Evolutionary conservation across 441 rosid species (phyloP).

Genomic region (Dalechampia spathulata): DNA sequence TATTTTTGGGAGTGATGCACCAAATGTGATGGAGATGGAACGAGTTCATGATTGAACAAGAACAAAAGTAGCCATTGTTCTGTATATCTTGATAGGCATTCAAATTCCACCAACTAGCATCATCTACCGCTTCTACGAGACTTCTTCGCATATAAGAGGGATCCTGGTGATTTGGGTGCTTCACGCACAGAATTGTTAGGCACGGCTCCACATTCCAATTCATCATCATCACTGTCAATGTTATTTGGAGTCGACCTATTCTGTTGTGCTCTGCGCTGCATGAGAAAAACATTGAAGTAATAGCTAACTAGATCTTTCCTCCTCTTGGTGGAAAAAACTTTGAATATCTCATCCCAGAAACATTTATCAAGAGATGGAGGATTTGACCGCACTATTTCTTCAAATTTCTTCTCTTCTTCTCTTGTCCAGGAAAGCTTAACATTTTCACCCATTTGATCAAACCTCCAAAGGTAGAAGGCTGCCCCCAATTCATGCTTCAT

Average conservation of each 20-base stretch:
- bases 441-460: constrained; percentile 76
- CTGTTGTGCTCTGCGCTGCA: constrained; percentile 71
- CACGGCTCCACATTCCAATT: constrained; percentile 21
- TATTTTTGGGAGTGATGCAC: background rate
- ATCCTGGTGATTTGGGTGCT: constrained; percentile 31
- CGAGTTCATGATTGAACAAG: background rate
- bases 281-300: constrained; percentile 66
- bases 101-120: background rate
- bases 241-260: constrained; percentile 42
- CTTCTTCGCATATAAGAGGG: constrained; percentile 52
- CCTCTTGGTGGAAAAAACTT: constrained; percentile 36
- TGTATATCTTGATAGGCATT: background rate
- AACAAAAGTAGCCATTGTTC: constrained; percentile 3
- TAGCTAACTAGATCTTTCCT: constrained; percentile 65
- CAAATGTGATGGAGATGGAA: background rate
- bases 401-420: constrained; percentile 47
- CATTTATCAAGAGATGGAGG: constrained; percentile 27
- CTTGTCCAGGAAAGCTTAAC: constrained; percentile 44
- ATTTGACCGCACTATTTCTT: constrained; percentile 34
- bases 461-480: constrained; percentile 54
- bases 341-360: constrained; percentile 45
- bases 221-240: constrained; percentile 63
- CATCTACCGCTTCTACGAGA: constrained; percentile 28
- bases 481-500: constrained; percentile 60
- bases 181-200: constrained; percentile 21